A percentile compares a stretch with the other conserved stretches of the same genome.
These are phyloP conservation scores for Claviceps sorghi DNA, from an alignment of 2,329 filamentous ascomycete genomes.

Conservation along the genomic window DNA sequence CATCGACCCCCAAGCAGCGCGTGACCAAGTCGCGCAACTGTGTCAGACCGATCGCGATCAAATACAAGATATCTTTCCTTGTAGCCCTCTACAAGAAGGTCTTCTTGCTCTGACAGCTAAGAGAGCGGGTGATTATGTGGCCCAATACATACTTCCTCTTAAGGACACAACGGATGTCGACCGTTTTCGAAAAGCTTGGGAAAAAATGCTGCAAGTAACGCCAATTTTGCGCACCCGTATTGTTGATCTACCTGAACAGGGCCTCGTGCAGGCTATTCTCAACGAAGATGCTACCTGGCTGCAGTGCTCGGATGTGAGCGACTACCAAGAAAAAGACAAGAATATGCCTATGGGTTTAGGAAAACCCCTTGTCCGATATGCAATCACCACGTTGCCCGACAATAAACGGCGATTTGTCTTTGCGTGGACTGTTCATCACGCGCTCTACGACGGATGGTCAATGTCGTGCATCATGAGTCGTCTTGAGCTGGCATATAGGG, in stretches of 20 bases:
- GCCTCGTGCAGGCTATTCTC: constrained; percentile 27
- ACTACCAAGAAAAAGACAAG: constrained; percentile 20
- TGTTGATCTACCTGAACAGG: constrained; percentile 10
- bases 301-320: constrained; percentile 15
- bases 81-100: constrained; percentile 7
- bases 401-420: constrained; percentile 1
- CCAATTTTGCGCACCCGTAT: constrained; percentile 6
- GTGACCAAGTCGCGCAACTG: background rate
- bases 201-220: constrained; percentile 1
- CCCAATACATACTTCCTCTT: constrained; percentile 2
- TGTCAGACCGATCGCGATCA: background rate
- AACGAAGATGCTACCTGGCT: constrained; percentile 19
- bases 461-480: constrained; percentile 27
- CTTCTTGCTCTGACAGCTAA: constrained; percentile 5
- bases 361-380: constrained; percentile 7
- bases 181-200: constrained; percentile 5
- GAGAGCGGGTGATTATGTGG: constrained; percentile 4
- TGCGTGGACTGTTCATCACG: constrained; percentile 32
- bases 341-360: constrained; percentile 13
- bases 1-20: background rate
- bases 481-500: constrained; percentile 23
- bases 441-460: constrained; percentile 37
- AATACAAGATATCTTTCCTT: constrained; percentile 7
- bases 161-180: background rate
- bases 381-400: background rate